Evolutionary conservation across 1,284 basidiomycete genomes (phyloP), one percentile per base, ranked within the genome.

Genomic region (Pseudozyma hubeiensis): DNA sequence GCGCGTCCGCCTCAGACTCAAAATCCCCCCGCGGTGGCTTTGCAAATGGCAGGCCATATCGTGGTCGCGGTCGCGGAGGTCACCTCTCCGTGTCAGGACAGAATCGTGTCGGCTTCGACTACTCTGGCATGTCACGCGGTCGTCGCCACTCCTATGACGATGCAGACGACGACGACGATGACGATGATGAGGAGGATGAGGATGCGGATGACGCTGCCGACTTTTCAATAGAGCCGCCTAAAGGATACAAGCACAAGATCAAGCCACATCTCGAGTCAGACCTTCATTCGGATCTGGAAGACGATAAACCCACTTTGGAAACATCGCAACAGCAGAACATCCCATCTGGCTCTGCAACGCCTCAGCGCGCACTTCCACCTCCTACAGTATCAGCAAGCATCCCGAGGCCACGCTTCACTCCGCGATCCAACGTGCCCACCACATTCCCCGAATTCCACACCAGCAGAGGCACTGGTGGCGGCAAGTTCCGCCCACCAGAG

Each of bases 51-150:
- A 41, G 53, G 24, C 63, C 63, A 0, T 66, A 41, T 39, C 54
- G 63, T 33, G 67, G 60, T 19, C 58, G 72, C n/a, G 72, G 72
- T 10, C 45, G 72, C 24, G 72, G 67, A 10, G 67, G 67, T n/a
- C 54, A 60, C n/a, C 68, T 75, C 16, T 44, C 72, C 6, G 72
- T 63, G 1, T 44, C 53, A 10, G 67, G 72, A 7, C 72, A 75
- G 52, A 75, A 75, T 19, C 72, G 68, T 13, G 67, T 71, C 46
- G 64, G 57, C 48, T 75, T 75, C 49, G 67, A 75, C 55, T 75
- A 75, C 45, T 58, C 64, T 16, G 24, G 53, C n/a, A 44, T 75
- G 24, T 49, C 67, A 16, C 63, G 63, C n/a, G 48, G 54, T n/a
- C 16, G 43, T 14, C 57, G 55, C 24, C 43, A 33, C n/a, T 51